Evolutionary conservation across 306 rosid species (phyloP), one percentile per base, ranked within the genome.

Genomic region (Senna tora): DNA sequence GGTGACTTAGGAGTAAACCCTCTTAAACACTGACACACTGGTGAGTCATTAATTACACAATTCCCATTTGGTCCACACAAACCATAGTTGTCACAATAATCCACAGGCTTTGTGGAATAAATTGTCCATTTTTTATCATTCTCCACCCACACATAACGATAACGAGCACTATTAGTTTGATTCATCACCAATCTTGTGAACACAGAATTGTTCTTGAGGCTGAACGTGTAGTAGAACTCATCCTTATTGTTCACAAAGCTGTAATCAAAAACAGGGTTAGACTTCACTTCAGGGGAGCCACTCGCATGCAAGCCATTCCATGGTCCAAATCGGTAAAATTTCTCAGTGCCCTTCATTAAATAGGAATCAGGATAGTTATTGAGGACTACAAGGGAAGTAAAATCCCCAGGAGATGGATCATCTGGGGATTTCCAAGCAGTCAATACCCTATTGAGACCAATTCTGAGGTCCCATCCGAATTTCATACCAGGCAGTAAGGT

Each of bases 401-500:
- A 63, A 6, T 77, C 66, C 9, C 77, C 84, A 1, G 77, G 79
- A 56, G 83, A 67, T 16, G 84, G 83, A 1, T 86, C 90, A 0
- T 70, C 53, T 5, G 77, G 8, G 25, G 21, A 74, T 54, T 46
- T 81, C 86, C 88, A 81, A 1, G 88, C 70, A 10, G 84, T 65
- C 16, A 86, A 7, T 5, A 6, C 2, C 5, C 79, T 19, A 3
- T 79, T 61, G 3, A 66, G 59, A 39, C 81, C 71, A 0, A 67
- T 86, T 38, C 67, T 50, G 5, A 79, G 69, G 58, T 86, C 68
- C 78, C 73, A 61, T 6, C 88, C 83, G 17, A 79, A 5, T 51
- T 83, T 84, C 91, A 84, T 84, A 4, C 56, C 80, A 1, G 78
- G 76, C 16, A 81, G 53, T 9, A 76, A 41, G 6, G 85, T 84